phyloP scores from a whole-genome alignment of 2,329 filamentous ascomycete genomes.

The Arthrinium puccinioides region DNA sequence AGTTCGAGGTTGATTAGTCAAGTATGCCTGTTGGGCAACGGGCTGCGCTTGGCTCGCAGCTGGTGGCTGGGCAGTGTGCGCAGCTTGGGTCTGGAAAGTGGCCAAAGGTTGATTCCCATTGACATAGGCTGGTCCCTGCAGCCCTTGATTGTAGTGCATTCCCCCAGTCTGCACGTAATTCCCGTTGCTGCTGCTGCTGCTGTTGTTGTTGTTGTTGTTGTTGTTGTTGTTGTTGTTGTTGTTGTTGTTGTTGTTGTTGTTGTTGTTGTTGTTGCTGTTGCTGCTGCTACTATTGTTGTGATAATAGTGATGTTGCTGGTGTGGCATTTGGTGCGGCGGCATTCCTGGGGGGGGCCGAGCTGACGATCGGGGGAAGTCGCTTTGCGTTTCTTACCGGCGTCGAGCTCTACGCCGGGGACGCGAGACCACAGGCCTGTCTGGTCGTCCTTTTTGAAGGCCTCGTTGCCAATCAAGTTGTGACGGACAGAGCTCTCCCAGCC shows the following conservation, averaged over 20 bases:
- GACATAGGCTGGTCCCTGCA: constrained; percentile 12
- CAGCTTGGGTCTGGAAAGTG: constrained; percentile 11
- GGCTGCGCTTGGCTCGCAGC: constrained; percentile 13
- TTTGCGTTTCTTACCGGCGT: constrained; percentile 55
- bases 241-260: too few species aligned
- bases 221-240: too few species aligned
- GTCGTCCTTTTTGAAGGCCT: constrained; percentile 53
- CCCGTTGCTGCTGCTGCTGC: too few species aligned
- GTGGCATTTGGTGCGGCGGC: constrained; percentile 19
- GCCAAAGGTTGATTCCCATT: constrained; percentile 16
- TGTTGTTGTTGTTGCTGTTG: too few species aligned
- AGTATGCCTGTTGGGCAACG: constrained; percentile 14
- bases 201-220: too few species aligned
- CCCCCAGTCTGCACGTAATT: constrained; percentile 17
- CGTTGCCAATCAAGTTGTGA: constrained; percentile 55
- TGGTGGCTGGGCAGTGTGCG: constrained; percentile 14
- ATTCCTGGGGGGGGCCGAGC: constrained; percentile 11
- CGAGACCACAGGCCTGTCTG: constrained; percentile 50
- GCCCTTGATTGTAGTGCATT: constrained; percentile 13
- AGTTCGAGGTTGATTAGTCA: too few species aligned
- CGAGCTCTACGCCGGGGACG: constrained; percentile 49
- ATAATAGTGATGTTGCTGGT: constrained; percentile 19
- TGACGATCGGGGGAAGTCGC: constrained; percentile 42
- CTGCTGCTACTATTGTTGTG: too few species aligned
- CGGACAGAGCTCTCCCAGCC: constrained; percentile 62